Base-by-base conservation (phyloP, 306 rosid species). In the Albizia julibrissin region DNA sequence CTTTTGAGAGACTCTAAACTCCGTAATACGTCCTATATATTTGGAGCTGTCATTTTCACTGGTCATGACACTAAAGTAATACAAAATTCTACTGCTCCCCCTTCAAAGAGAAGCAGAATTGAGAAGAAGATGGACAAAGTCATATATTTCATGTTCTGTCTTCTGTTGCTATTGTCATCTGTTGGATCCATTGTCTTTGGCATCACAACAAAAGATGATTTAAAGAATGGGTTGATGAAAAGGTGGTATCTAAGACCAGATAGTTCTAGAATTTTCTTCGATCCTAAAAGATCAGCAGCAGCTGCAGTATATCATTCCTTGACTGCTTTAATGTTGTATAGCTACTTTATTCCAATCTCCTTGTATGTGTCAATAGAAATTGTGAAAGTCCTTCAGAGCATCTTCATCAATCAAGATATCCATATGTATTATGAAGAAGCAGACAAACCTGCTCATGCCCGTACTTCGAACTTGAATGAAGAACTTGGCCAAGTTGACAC, bases 221-320 rank as follows among this genome's bases (percentile, higher is more conserved):
- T 89, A 24, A 29, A 89, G 70, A 83, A 83, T 67, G 95, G 93
- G 71, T 34, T 24, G 66, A 81, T 80, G 86, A 81, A 91, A 75
- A 85, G 95, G 76, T 91, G 95, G 95, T 91, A 91, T 85, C 90
- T 91, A 33, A 83, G 85, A 78, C 93, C 95, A 27, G 95, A 91
- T 68, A 31, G 72, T 80, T 82, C 95, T 47, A 44, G 39, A 72
- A 37, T 89, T 85, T 91, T 85, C 90, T 91, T 76, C 64, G 95
- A 91, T 67, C 89, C 95, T 5, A 81, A 83, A 84, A 82, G 66
- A 79, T 84, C 87, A 54, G 68, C 91, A 2, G 0, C 46, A 1
- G 95, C 95, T 61, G 91, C 90, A 69, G 1, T 85, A 73, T 89
- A 31, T 40, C 95, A 91, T 86, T 85, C 84, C 74, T 72, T 91